Conservation (phyloP, 2,329 filamentous ascomycete species). For the Xylariaceae sp. region DNA sequence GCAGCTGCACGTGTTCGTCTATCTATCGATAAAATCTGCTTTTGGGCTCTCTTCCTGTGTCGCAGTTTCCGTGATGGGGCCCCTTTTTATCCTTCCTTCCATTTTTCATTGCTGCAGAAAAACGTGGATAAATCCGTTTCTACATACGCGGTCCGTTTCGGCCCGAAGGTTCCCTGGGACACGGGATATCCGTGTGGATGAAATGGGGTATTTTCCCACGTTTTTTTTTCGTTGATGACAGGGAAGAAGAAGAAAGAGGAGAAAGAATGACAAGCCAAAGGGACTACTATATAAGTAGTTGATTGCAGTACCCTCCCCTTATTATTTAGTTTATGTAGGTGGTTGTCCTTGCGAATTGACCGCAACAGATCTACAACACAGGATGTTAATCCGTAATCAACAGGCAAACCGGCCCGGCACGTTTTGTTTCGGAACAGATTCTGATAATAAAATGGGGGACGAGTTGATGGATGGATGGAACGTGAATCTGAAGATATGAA, state of each 20-base stretch:
- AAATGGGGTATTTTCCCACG: no score
- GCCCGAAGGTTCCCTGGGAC: neutral
- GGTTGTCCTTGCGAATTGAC: neutral
- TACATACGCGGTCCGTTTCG: neutral
- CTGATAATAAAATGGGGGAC: no score
- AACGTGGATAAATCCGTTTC: neutral
- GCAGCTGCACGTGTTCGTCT: neutral
- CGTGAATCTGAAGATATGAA: neutral
- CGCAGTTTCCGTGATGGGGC: no score
- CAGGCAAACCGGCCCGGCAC: no score
- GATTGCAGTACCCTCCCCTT: neutral
- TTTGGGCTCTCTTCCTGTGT: no score
- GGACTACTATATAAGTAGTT: neutral
- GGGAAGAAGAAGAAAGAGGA: no score
- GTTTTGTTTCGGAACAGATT: no score
- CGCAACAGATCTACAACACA: neutral
- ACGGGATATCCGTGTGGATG: no score
- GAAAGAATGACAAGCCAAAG: no score
- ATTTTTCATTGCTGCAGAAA: neutral
- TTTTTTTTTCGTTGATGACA: no score
- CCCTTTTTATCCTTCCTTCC: neutral
- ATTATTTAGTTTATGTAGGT: neutral
- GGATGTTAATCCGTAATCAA: neutral
- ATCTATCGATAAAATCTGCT: neutral
- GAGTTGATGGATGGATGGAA: no score